Percentiles rank a stretch among this genome's conserved stretches.
Conservation (phyloP, 768 basidiomycete species). For the Dictyophora rubrovolvata region DNA sequence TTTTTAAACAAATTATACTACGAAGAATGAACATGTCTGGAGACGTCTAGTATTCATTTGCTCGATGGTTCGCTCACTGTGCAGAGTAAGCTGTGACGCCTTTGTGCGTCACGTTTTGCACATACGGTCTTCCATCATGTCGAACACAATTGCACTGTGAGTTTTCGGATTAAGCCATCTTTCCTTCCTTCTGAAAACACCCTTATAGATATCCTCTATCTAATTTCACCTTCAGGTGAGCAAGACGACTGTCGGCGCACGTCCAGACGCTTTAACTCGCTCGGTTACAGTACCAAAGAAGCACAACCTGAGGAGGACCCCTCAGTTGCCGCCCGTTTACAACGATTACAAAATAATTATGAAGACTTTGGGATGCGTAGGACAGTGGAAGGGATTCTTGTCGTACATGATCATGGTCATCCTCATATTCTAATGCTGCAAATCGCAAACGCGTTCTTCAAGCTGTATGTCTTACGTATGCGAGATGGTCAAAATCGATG, state of each 20-base stretch:
- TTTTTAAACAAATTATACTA: too few species aligned
- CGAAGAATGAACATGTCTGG: too few species aligned
- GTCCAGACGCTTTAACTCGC: neutral
- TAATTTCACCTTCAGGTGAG: slow-evolving; percentile 85
- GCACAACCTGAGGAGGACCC: slow-evolving; percentile 97
- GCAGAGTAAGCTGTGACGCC: too few species aligned
- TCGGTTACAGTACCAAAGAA: slow-evolving; percentile 69
- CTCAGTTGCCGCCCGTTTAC: slow-evolving; percentile 87
- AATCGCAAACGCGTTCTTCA: slow-evolving; percentile 98
- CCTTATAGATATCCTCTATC: slow-evolving; percentile 64
- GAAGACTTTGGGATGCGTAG: slow-evolving; percentile 95
- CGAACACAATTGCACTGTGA: slow-evolving; percentile 19
- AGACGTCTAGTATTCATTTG: too few species aligned
- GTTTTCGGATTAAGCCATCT: neutral
- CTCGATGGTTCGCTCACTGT: too few species aligned
- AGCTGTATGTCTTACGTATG: slow-evolving; percentile 55
- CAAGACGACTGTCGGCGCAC: slow-evolving; percentile 4
- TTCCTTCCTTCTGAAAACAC: neutral
- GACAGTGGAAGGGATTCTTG: slow-evolving; percentile 81
- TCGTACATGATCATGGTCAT: slow-evolving; percentile 94
- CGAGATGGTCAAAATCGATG: neutral
- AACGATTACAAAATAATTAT: slow-evolving; percentile 92
- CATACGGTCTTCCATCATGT: slow-evolving; percentile 10
- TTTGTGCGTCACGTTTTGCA: neutral
- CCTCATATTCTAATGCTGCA: slow-evolving; percentile 98